Percentiles rank a stretch among this genome's conserved stretches.
phyloP scores from a whole-genome alignment of 495 filamentous ascomycete species.

The Podospora didyma region DNA sequence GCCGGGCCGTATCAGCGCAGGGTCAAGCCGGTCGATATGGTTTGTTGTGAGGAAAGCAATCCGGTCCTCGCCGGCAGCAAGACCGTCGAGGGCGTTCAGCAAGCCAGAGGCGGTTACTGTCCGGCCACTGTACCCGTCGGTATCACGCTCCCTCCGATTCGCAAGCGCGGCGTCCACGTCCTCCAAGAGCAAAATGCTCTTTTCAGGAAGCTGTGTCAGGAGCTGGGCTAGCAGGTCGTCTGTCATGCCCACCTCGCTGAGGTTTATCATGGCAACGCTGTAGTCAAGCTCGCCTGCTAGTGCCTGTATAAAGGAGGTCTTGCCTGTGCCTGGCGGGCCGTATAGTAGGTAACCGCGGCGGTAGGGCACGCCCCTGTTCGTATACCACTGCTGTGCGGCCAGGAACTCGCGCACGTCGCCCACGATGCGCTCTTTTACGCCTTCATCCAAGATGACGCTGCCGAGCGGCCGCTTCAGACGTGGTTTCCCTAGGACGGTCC shows the following conservation, averaged over 20 bases:
- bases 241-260: constrained; percentile 88
- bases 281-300: constrained; percentile 89
- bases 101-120: constrained; percentile 95
- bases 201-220: constrained; percentile 78
- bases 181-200: constrained; percentile 84
- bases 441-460: constrained; percentile 82
- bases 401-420: constrained; percentile 83
- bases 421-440: constrained; percentile 81
- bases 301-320: constrained; percentile 95
- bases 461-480: constrained; percentile 81
- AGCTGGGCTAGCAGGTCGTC: constrained; percentile 89
- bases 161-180: constrained; percentile 93
- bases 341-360: constrained; percentile 90
- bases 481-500: constrained; percentile 83
- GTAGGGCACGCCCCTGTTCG: constrained; percentile 92
- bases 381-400: constrained; percentile 76
- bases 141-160: constrained; percentile 70
- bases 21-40: constrained; percentile 82
- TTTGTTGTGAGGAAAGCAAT: constrained; percentile 96
- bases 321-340: constrained; percentile 90
- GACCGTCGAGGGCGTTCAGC: constrained; percentile 88
- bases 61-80: constrained; percentile 92
- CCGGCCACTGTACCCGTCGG: constrained; percentile 81
- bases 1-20: constrained; percentile 84
- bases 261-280: constrained; percentile 88